These are phyloP conservation scores for Aspergillus persii DNA, from an alignment of 2,329 filamentous ascomycete species.

Conservation along the genomic window DNA sequence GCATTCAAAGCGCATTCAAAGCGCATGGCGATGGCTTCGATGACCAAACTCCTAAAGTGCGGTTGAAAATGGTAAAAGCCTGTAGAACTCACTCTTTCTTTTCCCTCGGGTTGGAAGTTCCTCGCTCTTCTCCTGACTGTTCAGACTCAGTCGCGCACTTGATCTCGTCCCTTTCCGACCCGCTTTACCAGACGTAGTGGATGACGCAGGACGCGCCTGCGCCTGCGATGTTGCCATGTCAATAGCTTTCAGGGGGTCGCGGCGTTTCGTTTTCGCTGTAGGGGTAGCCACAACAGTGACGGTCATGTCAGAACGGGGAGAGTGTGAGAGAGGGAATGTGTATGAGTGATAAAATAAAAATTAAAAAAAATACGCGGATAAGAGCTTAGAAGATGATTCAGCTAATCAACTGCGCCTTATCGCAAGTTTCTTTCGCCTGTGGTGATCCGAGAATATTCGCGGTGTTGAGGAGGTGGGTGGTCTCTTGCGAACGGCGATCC, in stretches of 20 bases:
- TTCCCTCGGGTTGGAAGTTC: constrained; percentile 24
- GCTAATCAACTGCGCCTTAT: background rate
- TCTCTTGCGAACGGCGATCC: background rate
- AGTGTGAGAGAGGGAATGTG: background rate
- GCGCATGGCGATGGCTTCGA: background rate
- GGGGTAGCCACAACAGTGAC: constrained; percentile 36
- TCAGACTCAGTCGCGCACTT: constrained; percentile 39
- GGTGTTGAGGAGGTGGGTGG: background rate
- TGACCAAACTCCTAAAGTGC: background rate
- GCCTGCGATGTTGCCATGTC: constrained; percentile 39
- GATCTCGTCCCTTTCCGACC: constrained; percentile 24
- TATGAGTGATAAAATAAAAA: background rate
- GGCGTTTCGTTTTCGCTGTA: constrained; percentile 35
- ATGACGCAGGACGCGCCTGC: constrained; percentile 35
- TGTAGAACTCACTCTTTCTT: constrained; percentile 42
- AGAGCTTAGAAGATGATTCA: background rate
- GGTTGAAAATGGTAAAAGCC: background rate
- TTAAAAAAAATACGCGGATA: background rate
- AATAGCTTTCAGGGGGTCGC: constrained; percentile 36
- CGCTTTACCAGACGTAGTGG: constrained; percentile 23
- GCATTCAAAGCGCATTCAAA: background rate
- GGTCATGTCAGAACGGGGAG: constrained; percentile 35
- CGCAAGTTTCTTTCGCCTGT: background rate
- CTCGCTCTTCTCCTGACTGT: constrained; percentile 30
- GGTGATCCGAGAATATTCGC: background rate